phyloP scores from a whole-genome alignment of 2,329 filamentous ascomycete genomes.

The Cladorrhinum sp. region DNA sequence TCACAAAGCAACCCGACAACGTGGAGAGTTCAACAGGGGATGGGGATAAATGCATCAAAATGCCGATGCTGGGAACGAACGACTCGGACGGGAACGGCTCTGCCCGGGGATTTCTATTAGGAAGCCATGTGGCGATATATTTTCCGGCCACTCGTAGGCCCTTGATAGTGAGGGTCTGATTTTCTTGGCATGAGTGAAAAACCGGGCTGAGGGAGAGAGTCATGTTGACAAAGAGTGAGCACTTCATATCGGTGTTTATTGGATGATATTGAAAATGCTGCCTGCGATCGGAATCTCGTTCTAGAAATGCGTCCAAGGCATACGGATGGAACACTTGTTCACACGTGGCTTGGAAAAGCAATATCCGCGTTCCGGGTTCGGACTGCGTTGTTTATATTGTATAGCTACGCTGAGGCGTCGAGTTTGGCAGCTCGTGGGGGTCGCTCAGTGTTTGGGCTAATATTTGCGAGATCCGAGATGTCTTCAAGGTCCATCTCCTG shows the following conservation, averaged over 20 bases:
- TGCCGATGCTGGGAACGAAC: not conserved
- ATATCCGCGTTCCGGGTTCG: constrained; percentile 5
- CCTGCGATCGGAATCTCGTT: not conserved
- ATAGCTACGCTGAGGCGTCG: not conserved
- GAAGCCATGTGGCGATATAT: constrained; percentile 1
- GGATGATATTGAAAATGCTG: constrained; percentile 1
- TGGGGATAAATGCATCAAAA: constrained; percentile 2
- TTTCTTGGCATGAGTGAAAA: not conserved
- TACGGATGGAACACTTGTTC: not conserved
- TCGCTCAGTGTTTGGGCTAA: not conserved
- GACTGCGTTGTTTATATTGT: not conserved
- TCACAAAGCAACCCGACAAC: constrained; percentile 3
- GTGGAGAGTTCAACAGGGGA: not conserved
- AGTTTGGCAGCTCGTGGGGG: not conserved
- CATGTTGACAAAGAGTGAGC: not conserved
- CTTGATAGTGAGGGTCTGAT: not conserved
- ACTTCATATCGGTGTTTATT: constrained; percentile 1
- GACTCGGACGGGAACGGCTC: too few species aligned
- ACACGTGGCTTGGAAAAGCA: not conserved
- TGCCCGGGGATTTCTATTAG: not conserved
- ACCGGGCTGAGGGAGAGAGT: not conserved
- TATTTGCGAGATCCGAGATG: not conserved
- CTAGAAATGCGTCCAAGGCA: not conserved
- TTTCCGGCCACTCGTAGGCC: not conserved
- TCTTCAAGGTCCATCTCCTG: not conserved